Evolutionary conservation across 441 rosid genomes (phyloP).

Genomic region (Brassica hybrid): DNA sequence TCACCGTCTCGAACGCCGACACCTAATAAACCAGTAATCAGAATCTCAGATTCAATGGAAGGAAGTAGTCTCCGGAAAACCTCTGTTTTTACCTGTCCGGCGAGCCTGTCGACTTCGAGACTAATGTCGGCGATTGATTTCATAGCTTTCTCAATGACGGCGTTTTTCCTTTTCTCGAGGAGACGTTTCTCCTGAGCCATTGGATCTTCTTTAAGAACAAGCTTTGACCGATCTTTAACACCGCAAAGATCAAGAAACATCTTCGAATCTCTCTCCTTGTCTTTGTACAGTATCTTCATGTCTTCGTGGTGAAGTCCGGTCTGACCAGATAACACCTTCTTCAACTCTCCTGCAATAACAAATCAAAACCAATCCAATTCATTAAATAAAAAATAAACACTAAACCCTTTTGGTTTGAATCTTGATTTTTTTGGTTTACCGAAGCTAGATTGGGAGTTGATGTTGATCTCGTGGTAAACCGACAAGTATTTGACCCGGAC

Average conservation of each 20-base stretch:
- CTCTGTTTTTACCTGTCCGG: constrained; percentile 64
- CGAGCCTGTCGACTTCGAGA: constrained; percentile 86
- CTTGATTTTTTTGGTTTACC: constrained; percentile 51
- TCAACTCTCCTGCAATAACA: constrained; percentile 77
- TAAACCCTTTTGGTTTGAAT: neutral
- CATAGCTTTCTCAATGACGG: constrained; percentile 83
- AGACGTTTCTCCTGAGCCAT: constrained; percentile 84
- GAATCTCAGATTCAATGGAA: neutral
- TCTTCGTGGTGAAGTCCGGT: constrained; percentile 90
- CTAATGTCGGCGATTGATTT: constrained; percentile 87
- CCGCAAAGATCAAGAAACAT: constrained; percentile 86
- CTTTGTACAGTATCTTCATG: constrained; percentile 87
- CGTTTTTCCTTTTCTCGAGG: constrained; percentile 76
- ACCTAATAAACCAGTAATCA: constrained; percentile 49
- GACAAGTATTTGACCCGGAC: constrained; percentile 86
- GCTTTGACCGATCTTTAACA: constrained; percentile 88
- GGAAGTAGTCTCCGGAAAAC: neutral
- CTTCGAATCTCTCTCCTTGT: constrained; percentile 97
- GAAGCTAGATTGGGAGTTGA: constrained; percentile 84
- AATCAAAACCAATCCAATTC: neutral
- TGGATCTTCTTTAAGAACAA: constrained; percentile 84
- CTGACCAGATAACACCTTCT: constrained; percentile 74
- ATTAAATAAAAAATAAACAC: neutral
- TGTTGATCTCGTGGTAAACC: constrained; percentile 75
- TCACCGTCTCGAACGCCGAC: constrained; percentile 73